Percentiles rank a stretch among this genome's conserved stretches.
These are phyloP conservation scores for Aureococcus anophagefferens DNA, from an alignment of 108 stramenopile species.

Conservation along the genomic window DNA sequence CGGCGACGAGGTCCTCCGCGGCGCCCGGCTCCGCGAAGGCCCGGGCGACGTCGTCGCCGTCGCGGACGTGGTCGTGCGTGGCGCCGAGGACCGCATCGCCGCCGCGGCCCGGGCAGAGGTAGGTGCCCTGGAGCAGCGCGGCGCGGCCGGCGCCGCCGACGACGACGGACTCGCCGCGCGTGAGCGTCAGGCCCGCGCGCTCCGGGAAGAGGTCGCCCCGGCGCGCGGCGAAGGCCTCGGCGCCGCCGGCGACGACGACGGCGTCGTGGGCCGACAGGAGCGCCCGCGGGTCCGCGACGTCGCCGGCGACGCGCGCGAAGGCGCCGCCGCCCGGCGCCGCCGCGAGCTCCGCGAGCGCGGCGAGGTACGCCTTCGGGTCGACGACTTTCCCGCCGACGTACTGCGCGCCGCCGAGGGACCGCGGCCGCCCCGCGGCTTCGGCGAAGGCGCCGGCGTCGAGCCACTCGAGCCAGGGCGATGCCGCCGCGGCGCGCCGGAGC, in stretches of 20 bases:
- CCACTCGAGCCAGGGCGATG: neutral
- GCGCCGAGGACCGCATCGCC: neutral
- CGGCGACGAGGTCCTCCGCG: too few species aligned
- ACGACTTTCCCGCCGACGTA: neutral
- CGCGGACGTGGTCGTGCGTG: neutral
- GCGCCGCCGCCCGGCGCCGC: neutral
- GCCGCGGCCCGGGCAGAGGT: neutral
- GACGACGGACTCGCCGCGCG: neutral
- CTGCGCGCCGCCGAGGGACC: neutral
- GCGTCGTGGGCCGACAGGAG: neutral
- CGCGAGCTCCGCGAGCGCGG: neutral
- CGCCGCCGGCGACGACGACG: neutral
- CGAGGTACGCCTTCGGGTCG: neutral
- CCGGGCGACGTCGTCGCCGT: neutral
- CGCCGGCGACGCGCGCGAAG: too few species aligned
- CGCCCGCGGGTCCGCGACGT: neutral
- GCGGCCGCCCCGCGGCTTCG: too few species aligned
- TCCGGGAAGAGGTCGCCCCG: neutral
- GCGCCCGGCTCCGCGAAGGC: too few species aligned
- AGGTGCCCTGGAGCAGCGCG: neutral
- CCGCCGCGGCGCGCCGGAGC: neutral
- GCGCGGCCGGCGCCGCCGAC: neutral
- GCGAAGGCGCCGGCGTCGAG: neutral
- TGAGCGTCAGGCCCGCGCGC: neutral
- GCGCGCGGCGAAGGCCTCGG: neutral